A percentile compares a stretch with the other conserved stretches of the same genome.
Conservation (phyloP, 1,139 yeast genomes). For the Arxiozyma slooffiae region DNA sequence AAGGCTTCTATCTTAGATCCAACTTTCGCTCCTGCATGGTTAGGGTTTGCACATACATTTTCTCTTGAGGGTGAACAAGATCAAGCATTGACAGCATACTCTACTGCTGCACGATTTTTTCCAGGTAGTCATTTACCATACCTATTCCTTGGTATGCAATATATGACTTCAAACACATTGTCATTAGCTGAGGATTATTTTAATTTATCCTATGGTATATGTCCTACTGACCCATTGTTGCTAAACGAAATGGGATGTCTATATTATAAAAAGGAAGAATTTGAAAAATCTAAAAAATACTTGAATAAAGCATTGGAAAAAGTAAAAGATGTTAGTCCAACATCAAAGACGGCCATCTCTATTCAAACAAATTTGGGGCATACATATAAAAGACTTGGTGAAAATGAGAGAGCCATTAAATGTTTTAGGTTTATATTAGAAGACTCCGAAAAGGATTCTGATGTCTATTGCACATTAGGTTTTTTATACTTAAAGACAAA, state of each 20-base stretch:
- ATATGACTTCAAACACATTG: constrained; percentile 74
- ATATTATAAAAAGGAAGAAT: constrained; percentile 64
- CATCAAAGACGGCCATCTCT: constrained; percentile 76
- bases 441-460: constrained; percentile 62
- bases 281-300: constrained; percentile 58
- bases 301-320: constrained; percentile 66
- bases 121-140: constrained; percentile 93
- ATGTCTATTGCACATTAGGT: constrained; percentile 75
- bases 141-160: constrained; percentile 91
- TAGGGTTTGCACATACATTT: constrained; percentile 96
- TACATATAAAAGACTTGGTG: constrained; percentile 64
- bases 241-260: constrained; percentile 90
- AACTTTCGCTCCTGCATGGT: constrained; percentile 92
- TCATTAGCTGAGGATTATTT: constrained; percentile 82
- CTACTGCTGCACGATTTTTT: constrained; percentile 86
- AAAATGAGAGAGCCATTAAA: constrained; percentile 55
- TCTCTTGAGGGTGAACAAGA: constrained; percentile 98
- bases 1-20: constrained; percentile 86
- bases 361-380: constrained; percentile 87
- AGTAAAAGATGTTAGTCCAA: constrained; percentile 61
- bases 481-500: constrained; percentile 67
- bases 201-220: constrained; percentile 61
- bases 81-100: constrained; percentile 94
- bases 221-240: constrained; percentile 76
- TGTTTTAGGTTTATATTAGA: constrained; percentile 71